Evolutionary conservation across 2,329 filamentous ascomycete genomes (phyloP).

Genomic region (Aspergillus sp.): DNA sequence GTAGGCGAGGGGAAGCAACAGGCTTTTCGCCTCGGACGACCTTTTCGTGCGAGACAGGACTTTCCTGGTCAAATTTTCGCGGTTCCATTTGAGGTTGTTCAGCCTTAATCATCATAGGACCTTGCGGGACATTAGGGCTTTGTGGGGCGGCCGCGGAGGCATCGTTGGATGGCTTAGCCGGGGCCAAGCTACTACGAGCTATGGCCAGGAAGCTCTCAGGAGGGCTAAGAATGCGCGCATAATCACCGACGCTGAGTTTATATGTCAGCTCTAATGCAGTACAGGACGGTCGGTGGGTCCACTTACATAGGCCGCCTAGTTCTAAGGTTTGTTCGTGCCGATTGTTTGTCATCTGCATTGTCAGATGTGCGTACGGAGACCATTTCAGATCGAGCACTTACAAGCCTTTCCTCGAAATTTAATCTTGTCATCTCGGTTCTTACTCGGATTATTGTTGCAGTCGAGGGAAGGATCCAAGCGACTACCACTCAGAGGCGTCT

Average conservation of each 20-base stretch:
- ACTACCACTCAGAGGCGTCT: background rate
- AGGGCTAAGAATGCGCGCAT: conserved; percentile 6
- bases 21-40: too few relatives aligned
- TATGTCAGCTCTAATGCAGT: background rate
- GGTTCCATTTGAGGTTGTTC: too few relatives aligned
- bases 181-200: conserved; percentile 6
- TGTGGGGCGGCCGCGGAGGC: background rate
- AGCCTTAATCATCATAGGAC: too few relatives aligned
- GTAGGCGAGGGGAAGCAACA: too few relatives aligned
- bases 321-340: conserved; percentile 5
- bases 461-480: conserved; percentile 15
- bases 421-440: background rate
- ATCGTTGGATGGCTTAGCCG: conserved; percentile 1
- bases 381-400: background rate
- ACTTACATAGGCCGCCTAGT: conserved; percentile 14
- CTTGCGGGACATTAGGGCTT: background rate
- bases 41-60: too few relatives aligned
- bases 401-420: background rate
- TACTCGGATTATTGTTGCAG: conserved; percentile 3
- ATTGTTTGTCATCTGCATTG: conserved; percentile 1
- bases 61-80: too few relatives aligned
- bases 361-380: background rate
- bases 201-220: conserved; percentile 11
- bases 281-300: background rate
- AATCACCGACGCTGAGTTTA: conserved; percentile 3